phyloP scores from a whole-genome alignment of 1,284 basidiomycete genomes.

The Xerocomus nothofagi region DNA sequence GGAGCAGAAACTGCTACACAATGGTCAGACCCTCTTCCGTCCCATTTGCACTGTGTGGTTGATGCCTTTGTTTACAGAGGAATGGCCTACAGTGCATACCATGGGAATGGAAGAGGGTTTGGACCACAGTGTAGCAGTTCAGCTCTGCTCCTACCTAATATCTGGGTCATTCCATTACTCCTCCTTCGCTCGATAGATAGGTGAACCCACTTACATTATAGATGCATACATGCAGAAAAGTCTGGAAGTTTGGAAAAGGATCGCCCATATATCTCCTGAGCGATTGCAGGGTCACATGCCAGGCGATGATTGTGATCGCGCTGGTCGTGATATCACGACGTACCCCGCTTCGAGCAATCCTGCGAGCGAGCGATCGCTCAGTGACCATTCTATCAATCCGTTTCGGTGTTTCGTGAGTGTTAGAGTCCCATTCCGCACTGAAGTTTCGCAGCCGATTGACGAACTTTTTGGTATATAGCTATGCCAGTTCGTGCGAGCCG shows the following conservation, averaged over 20 bases:
- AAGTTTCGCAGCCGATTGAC: background rate
- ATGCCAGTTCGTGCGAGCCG: background rate
- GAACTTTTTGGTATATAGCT: background rate
- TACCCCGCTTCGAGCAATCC: background rate
- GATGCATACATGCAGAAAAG: background rate
- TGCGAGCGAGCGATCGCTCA: background rate
- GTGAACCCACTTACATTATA: conserved; percentile 4
- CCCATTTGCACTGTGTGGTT: conserved; percentile 31
- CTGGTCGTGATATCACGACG: background rate
- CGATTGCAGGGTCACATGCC: background rate
- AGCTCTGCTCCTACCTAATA: conserved; percentile 3
- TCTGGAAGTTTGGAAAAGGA: background rate
- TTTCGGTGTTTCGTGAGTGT: conserved; percentile 1
- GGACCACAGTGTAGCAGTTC: conserved; percentile 22
- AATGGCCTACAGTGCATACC: conserved; percentile 29
- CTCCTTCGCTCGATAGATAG: background rate
- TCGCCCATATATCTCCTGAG: background rate
- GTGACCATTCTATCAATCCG: background rate
- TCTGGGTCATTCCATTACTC: conserved; percentile 2
- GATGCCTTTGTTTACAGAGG: conserved; percentile 21
- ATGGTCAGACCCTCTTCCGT: conserved; percentile 31
- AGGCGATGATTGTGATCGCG: background rate
- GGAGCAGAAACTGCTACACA: conserved; percentile 24
- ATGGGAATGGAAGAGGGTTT: conserved; percentile 34
- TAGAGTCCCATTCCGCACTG: background rate